A percentile compares a stretch with the other conserved stretches of the same genome.
Evolutionary conservation across 2,329 filamentous ascomycete genomes (phyloP).

Genomic region (Ophioceras dolichostomum): DNA sequence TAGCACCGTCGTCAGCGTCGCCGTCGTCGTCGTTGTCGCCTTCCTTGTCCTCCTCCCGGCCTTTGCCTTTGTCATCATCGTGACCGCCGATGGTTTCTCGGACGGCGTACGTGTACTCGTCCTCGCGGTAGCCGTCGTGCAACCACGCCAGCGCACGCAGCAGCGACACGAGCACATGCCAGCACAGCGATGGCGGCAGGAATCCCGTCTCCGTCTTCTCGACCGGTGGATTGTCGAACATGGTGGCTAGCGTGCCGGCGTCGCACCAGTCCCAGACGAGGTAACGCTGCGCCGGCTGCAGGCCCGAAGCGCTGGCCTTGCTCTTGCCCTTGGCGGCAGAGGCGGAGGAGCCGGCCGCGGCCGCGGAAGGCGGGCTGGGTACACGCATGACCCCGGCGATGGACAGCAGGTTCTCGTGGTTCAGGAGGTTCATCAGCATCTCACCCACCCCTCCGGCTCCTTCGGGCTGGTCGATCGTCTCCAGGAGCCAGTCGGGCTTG

Average conservation of each 20-base stretch:
- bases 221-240: conserved; percentile 16
- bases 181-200: conserved; percentile 39
- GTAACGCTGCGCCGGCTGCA: too few relatives aligned
- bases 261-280: conserved; percentile 41
- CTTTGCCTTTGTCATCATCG: too few relatives aligned
- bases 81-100: too few relatives aligned
- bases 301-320: too few relatives aligned
- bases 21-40: background rate
- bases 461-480: conserved; percentile 16
- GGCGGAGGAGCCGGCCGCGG: conserved; percentile 9
- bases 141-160: conserved; percentile 37
- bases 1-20: background rate
- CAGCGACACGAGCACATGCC: conserved; percentile 39
- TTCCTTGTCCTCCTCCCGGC: too few relatives aligned
- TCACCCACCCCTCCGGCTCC: background rate
- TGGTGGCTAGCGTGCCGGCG: conserved; percentile 31
- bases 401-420: conserved; percentile 37
- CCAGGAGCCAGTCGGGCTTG: conserved; percentile 6
- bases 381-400: conserved; percentile 16
- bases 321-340: conserved; percentile 4
- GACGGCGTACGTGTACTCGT: conserved; percentile 4
- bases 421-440: conserved; percentile 23
- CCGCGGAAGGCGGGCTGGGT: background rate
- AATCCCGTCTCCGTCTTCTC: conserved; percentile 15
- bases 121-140: conserved; percentile 31